These are phyloP conservation scores for Pseudocercospora musae DNA, from an alignment of 2,329 filamentous ascomycete genomes.

Conservation along the genomic window DNA sequence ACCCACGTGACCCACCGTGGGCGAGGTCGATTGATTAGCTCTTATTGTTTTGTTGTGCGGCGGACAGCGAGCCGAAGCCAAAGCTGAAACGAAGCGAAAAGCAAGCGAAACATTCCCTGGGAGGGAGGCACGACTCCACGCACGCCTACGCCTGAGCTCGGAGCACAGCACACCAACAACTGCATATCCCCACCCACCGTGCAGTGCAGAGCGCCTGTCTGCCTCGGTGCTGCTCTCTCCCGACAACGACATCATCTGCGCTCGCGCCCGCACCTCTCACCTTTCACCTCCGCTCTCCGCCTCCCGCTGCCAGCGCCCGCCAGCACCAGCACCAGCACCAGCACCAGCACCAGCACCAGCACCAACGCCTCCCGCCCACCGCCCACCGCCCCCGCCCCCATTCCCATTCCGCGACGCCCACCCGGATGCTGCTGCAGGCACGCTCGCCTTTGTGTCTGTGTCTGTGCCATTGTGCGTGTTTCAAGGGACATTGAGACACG, in stretches of 20 bases:
- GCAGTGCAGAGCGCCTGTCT: background rate
- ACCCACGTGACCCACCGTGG: no score
- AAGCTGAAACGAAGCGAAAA: background rate
- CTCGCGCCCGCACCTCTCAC: background rate
- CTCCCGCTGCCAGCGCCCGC: background rate
- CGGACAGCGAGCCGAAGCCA: background rate
- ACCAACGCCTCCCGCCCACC: background rate
- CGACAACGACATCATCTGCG: background rate
- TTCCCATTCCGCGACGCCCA: background rate
- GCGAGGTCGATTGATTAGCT: no score
- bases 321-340: background rate
- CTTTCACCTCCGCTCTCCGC: background rate
- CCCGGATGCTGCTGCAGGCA: constrained; percentile 1
- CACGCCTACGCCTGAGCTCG: background rate
- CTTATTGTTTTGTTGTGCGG: background rate
- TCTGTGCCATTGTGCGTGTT: constrained; percentile 3
- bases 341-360: background rate
- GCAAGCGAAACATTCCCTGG: background rate
- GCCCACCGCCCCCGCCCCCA: no score
- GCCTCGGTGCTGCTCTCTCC: background rate
- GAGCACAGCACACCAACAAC: background rate
- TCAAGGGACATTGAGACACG: constrained; percentile 4
- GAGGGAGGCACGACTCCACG: background rate
- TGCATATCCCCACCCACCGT: background rate
- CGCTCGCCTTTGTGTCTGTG: background rate